Conservation (phyloP, 2,329 filamentous ascomycete species). For the Phialophora macrospora region DNA sequence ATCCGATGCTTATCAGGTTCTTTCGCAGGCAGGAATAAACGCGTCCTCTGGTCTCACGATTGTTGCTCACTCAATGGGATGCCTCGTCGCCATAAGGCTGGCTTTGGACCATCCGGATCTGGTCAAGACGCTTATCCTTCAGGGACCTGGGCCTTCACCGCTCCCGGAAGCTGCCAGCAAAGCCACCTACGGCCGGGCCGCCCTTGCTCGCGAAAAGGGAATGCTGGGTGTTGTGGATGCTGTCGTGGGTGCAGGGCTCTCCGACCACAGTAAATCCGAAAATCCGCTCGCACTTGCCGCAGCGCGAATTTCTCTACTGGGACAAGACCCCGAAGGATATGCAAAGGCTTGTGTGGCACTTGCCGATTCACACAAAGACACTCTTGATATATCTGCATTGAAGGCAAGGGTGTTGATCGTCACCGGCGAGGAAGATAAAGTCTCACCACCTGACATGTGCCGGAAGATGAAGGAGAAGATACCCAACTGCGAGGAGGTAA, state of each 20-base stretch:
- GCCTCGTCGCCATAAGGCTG: slow-evolving; percentile 54
- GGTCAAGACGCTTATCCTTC: slow-evolving; percentile 53
- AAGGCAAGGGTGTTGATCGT: slow-evolving; percentile 49
- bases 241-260: slow-evolving; percentile 47
- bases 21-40: slow-evolving; percentile 44
- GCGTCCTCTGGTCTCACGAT: slow-evolving; percentile 45
- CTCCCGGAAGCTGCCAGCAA: slow-evolving; percentile 47
- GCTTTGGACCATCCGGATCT: slow-evolving; percentile 48
- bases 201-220: slow-evolving; percentile 51
- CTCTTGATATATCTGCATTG: slow-evolving; percentile 45
- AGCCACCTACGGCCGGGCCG: slow-evolving; percentile 46
- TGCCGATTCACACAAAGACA: slow-evolving; percentile 45
- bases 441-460: slow-evolving; percentile 47
- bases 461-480: slow-evolving; percentile 42
- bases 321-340: slow-evolving; percentile 60
- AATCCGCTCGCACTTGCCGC: slow-evolving; percentile 53
- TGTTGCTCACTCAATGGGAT: slow-evolving; percentile 60
- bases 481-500: slow-evolving; percentile 40
- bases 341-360: slow-evolving; percentile 60
- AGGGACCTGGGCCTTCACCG: slow-evolving; percentile 56
- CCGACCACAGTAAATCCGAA: slow-evolving; percentile 44
- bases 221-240: slow-evolving; percentile 53
- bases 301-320: slow-evolving; percentile 51
- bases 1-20: slow-evolving; percentile 50
- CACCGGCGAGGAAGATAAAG: slow-evolving; percentile 54